A percentile compares a stretch with the other conserved stretches of the same genome.
Conservation (phyloP, 2,329 filamentous ascomycete genomes). For the Dactylonectria estremocensis region DNA sequence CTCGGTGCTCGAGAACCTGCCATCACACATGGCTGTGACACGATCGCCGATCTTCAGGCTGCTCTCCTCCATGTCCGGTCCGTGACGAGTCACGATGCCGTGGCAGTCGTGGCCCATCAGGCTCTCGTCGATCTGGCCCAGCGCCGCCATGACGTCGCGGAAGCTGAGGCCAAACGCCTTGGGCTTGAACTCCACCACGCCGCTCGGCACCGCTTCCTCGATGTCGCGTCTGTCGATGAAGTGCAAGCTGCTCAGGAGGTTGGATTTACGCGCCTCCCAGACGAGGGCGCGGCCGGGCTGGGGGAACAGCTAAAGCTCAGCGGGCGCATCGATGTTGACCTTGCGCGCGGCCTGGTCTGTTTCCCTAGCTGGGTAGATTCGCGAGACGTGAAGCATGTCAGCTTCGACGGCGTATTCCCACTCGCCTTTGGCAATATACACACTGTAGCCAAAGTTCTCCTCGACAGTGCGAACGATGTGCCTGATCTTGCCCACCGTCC, state of each 20-base stretch:
- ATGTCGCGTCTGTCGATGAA: conserved; percentile 2
- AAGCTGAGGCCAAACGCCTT: conserved; percentile 22
- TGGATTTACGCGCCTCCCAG: neutral
- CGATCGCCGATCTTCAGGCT: conserved; percentile 5
- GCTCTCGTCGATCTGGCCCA: conserved; percentile 40
- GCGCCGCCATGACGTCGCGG: conserved; percentile 41
- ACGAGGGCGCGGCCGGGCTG: neutral
- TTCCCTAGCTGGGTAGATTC: neutral
- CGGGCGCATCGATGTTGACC: neutral
- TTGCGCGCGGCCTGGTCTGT: neutral
- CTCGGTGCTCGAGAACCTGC: conserved; percentile 2
- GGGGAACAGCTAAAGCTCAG: neutral
- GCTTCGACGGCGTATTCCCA: neutral
- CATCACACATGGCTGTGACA: conserved; percentile 3
- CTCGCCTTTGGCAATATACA: neutral
- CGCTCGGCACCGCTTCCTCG: neutral
- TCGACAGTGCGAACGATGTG: neutral
- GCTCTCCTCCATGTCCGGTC: neutral
- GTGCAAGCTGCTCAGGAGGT: conserved; percentile 14
- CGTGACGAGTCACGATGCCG: conserved; percentile 30
- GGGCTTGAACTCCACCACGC: conserved; percentile 21
- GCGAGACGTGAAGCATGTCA: neutral
- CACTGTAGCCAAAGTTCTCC: neutral
- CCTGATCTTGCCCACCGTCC: neutral
- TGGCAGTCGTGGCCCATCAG: conserved; percentile 41